Conservation (phyloP, 352 stramenopile species). For the Globisporangium alternatum region DNA sequence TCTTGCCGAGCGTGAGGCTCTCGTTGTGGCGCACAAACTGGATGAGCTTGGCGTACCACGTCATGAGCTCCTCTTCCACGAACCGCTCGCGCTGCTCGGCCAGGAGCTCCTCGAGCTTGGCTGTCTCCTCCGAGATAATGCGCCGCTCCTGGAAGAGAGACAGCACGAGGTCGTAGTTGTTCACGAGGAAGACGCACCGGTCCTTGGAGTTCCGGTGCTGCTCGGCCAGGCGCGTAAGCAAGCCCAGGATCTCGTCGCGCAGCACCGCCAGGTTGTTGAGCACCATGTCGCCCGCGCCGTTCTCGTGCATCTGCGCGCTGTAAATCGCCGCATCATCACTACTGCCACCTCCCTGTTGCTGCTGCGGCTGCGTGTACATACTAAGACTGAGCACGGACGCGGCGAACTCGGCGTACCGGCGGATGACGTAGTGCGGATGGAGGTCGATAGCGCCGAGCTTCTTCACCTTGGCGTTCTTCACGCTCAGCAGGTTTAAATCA, state of each 20-base stretch:
- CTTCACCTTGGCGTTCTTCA: slow-evolving; percentile 85
- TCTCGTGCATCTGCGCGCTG: slow-evolving; percentile 77
- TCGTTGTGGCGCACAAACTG: slow-evolving; percentile 97
- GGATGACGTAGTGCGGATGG: slow-evolving; percentile 96
- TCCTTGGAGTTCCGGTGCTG: slow-evolving; percentile 93
- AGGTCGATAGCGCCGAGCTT: slow-evolving; percentile 93
- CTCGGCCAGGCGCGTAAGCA: slow-evolving; percentile 86
- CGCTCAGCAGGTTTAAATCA: slow-evolving; percentile 93
- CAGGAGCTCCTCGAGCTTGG: slow-evolving; percentile 93
- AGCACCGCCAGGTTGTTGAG: slow-evolving; percentile 89
- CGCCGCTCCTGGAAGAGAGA: slow-evolving; percentile 94
- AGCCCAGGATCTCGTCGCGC: slow-evolving; percentile 75
- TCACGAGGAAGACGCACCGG: slow-evolving; percentile 97
- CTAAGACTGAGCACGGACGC: slow-evolving; percentile 94
- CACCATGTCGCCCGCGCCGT: slow-evolving; percentile 91
- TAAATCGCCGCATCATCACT: slow-evolving; percentile 39
- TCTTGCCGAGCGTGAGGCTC: slow-evolving; percentile 56
- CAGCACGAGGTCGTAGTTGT: slow-evolving; percentile 97
- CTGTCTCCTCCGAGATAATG: slow-evolving; percentile 93
- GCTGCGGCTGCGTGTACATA: slow-evolving; percentile 49
- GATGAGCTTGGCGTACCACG: slow-evolving; percentile 96
- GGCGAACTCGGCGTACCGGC: slow-evolving; percentile 96
- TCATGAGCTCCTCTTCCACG: slow-evolving; percentile 94
- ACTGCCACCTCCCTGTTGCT: slow-evolving; percentile 18
- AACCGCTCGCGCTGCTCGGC: slow-evolving; percentile 94